A percentile compares a stretch with the other conserved stretches of the same genome.
These are phyloP conservation scores for Ochetophila trinervis DNA, from an alignment of 306 rosid species.

Conservation along the genomic window DNA sequence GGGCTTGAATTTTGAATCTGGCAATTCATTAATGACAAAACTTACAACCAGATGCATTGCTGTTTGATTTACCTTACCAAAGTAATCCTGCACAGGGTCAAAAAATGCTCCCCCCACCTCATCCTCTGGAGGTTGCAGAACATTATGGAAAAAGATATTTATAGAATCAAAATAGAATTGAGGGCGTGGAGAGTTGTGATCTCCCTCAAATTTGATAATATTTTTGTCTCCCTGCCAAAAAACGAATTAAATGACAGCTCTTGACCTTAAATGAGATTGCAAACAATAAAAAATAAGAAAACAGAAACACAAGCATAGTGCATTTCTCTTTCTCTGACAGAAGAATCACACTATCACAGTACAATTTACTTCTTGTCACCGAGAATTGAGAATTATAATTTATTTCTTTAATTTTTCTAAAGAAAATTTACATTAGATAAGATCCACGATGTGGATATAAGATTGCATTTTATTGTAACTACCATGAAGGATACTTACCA, in stretches of 20 bases:
- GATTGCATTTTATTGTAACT: background rate
- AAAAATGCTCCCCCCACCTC: conserved; percentile 67
- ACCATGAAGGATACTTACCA: conserved; percentile 46
- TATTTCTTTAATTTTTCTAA: background rate
- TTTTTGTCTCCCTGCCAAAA: conserved; percentile 87
- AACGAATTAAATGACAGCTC: conserved; percentile 4
- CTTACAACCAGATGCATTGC: conserved; percentile 22
- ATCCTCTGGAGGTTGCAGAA: conserved; percentile 92
- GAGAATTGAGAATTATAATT: background rate
- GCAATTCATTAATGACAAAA: conserved; percentile 23
- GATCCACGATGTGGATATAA: background rate
- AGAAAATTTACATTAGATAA: background rate
- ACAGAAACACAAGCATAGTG: background rate
- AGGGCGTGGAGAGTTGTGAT: conserved; percentile 97
- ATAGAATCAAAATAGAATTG: conserved; percentile 89
- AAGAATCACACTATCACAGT: background rate
- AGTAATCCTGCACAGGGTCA: conserved; percentile 54
- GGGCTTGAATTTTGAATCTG: conserved; percentile 15
- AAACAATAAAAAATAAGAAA: background rate
- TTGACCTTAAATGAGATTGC: background rate
- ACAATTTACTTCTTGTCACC: no score
- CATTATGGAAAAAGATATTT: conserved; percentile 82
- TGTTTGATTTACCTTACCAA: conserved; percentile 71
- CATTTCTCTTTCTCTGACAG: background rate
- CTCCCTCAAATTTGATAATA: conserved; percentile 91